Evolutionary conservation across 768 basidiomycete species (phyloP).

Genomic region (Pleurotus ostreatus): DNA sequence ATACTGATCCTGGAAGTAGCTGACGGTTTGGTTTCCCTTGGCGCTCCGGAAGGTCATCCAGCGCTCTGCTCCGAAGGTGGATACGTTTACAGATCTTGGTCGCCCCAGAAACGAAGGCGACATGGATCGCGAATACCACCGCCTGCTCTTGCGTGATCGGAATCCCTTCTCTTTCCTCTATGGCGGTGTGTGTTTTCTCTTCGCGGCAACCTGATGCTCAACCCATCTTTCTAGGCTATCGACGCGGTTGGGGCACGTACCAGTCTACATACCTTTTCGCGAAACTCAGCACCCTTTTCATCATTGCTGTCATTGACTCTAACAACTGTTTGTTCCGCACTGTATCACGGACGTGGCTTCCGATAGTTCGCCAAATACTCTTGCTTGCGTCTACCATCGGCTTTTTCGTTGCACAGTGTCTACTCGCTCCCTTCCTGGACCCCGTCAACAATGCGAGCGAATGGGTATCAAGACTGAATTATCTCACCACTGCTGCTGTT

Average conservation of each 20-base stretch:
- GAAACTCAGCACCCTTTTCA: conserved; percentile 63
- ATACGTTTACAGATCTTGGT: conserved; percentile 70
- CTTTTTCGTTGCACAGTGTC: conserved; percentile 62
- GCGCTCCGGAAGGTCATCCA: conserved; percentile 53
- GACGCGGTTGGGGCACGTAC: conserved; percentile 66
- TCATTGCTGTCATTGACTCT: conserved; percentile 62
- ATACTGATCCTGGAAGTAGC: conserved; percentile 28
- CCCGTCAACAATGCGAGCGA: conserved; percentile 74
- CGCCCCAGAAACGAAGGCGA: conserved; percentile 49
- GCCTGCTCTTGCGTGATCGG: conserved; percentile 55
- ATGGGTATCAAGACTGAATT: conserved; percentile 69
- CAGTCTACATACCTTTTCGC: conserved; percentile 63
- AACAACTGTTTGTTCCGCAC: conserved; percentile 73
- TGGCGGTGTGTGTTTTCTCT: conserved; percentile 39
- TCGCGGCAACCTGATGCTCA: conserved; percentile 7
- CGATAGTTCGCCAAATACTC: conserved; percentile 56
- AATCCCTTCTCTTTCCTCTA: conserved; percentile 74
- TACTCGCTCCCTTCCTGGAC: conserved; percentile 60
- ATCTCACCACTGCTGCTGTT: conserved; percentile 58
- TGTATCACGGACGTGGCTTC: conserved; percentile 42
- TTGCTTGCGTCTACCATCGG: conserved; percentile 51
- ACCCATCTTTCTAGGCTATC: conserved; percentile 44
- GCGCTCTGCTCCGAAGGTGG: conserved; percentile 58
- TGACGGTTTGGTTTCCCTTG: conserved; percentile 70
- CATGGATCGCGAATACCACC: conserved; percentile 68